Base-by-base conservation (phyloP, 345 rosid genomes). In the Moringa oleifera region DNA sequence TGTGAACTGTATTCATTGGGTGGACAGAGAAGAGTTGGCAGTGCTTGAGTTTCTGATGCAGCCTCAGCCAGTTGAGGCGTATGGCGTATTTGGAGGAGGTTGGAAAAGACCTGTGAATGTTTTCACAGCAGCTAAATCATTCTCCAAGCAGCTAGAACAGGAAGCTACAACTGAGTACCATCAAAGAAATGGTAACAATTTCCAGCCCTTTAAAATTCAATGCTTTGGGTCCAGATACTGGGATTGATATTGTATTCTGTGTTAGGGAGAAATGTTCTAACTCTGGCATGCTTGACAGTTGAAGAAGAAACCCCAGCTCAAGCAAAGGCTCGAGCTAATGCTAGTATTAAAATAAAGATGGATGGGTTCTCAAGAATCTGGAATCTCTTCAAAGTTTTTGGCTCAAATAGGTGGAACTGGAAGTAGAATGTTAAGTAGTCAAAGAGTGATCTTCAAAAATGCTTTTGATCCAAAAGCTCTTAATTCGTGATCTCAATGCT, bases 1-100 rank as follows among this genome's bases (percentile, higher is more conserved):
- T 0, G 84, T 83, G 71, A 81, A 83, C 73, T 83, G 87, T 75
- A 86, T 81, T 49, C 65, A 80, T 55, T 73, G 84, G 92, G 87
- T 83, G 63, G 77, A 75, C 7, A 74, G 57, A 24, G 81, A 81
- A 65, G 89, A 86, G 41, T 20, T 83, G 51, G 67, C 57, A n/a
- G 71, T 81, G 68, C 85, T 81, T 7, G 89, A 86, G 69, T 80
- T 76, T 59, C 57, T 86, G 52, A 59, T 50, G 12, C 85, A 64
- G 46, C 87, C 92, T 33, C 79, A 73, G 66, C 77, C 54, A 0
- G 77, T 75, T 64, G 71, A 75, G 25, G 81, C 77, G 36, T 75
- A 80, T 59, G 92, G 89, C 18, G 70, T 86, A 15, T 86, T 78
- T 55, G 89, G 89, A 22, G 82, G 77, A 36, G 85, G 85, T 16